Evolutionary conservation across 352 stramenopile genomes (phyloP), one percentile per base, ranked within the genome.

Genomic region (Phytopythium cucurbitacearum): DNA sequence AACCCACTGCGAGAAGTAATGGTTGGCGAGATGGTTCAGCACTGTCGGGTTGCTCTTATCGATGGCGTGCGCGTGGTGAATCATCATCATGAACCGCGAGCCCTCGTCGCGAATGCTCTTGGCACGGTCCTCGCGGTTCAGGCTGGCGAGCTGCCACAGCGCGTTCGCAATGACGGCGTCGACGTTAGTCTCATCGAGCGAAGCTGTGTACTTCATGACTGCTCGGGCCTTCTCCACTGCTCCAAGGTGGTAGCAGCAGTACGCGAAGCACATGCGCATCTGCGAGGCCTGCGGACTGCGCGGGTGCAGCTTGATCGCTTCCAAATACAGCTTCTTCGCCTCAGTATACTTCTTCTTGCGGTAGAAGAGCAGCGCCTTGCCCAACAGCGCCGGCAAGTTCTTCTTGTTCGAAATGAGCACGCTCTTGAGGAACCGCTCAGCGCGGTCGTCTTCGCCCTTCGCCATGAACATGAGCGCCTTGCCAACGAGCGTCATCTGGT

Each of bases 1-100:
- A 7, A 96, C 96, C 95, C 94, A 99, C 59, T 98, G 97, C 52
- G 89, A 96, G 70, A 99, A 99, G 66, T 98, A 99, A 72, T 99
- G 95, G 81, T 99, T 98, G 8, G 96, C 96, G 52, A 99, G 71
- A 69, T 99, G 95, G 73, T 99, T 99, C 44, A 98, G 76, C 15
- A 98, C 95, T 51, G 82, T 93, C 7, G 85, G 83, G 55, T 92
- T 93, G 34, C 78, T 91, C 60, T 92, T 92, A 59, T 95, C 85
- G 48, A 95, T 90, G 11, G 75, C 76, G 53, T 94, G 88, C 32
- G 93, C 94, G 67, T 98, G 89, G 56, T 94, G 78, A 36, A 94
- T 94, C 68, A 92, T 89, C 47, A 85, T 91, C 75, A 96, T 93
- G 57, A 97, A 94, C 15, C 86, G 85, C 3, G 84, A 94, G 57